Base-by-base conservation (phyloP, 106 monocot genomes). In the Dendrobium huoshanense region DNA sequence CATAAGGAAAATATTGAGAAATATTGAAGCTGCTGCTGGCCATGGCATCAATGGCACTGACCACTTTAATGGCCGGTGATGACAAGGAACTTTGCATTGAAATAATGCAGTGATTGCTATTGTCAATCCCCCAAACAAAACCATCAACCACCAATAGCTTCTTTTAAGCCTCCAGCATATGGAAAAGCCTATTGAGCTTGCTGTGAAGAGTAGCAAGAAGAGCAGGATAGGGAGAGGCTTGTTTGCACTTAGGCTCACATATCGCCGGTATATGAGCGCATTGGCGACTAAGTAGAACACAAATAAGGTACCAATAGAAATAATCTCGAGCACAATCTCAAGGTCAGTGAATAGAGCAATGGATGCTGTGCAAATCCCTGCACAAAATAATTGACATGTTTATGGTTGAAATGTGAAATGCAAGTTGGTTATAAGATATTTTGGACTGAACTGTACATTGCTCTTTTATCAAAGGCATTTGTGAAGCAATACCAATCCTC, bases 221-320 rank as follows among this genome's bases (percentile, higher is more conserved):
- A 87, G 67, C 75, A 93, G 86, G 10, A 79, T 77, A 22, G 83
- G 88, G 13, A 82, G 65, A 7, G 85, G 86, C 11, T 51, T 73
- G 81, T 73, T 79, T 19, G 13, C n/a, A 15, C 85, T 41, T 11
- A 84, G 83, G 37, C 33, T 80, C 25, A 83, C 93, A 41, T 87
- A 91, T 1, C 91, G 88, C 15, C 82, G 83, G 76, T 91, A 93
- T 80, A 91, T 41, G 37, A 93, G 85, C 1, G 93, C 93, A 59
- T 87, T 91, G 47, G 90, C 93, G 20, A 93, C 93, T 80, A 93
- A 58, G 89, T 91, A 93, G 89, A 91, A 93, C 11, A 93, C 85
- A 17, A 91, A 58, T 7, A 91, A 88, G 11, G 91, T 91, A 56
- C 93, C 93, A 19, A 93, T 93, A 17, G 90, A 90, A 76, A 93